Conservation (phyloP, 345 rosid genomes). For the Eucalyptus microcorys region DNA sequence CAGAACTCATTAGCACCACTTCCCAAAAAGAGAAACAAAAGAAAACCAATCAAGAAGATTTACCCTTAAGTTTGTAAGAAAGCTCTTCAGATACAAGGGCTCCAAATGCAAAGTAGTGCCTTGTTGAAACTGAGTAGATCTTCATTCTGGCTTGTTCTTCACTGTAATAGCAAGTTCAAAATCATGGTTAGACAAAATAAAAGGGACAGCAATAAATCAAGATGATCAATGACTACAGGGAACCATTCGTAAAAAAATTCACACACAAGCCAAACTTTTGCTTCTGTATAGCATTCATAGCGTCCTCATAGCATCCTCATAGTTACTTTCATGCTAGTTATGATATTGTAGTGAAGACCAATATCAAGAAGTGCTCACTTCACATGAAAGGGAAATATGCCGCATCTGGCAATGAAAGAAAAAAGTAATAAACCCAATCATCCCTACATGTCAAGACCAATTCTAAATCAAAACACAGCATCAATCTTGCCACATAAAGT, state of each 20-base stretch:
- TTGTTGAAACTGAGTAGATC: constrained; percentile 79
- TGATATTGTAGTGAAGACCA: not conserved
- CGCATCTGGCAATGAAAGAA: not conserved
- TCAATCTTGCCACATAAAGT: not conserved
- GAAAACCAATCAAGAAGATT: not conserved
- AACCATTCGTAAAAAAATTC: not conserved
- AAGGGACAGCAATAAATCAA: not conserved
- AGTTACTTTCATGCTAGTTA: not conserved
- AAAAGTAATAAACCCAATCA: not conserved
- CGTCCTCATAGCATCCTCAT: not conserved
- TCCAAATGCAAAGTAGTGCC: constrained; percentile 82
- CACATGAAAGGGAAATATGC: not conserved
- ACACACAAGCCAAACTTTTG: not conserved
- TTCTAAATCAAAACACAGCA: not conserved
- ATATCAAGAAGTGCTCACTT: not conserved
- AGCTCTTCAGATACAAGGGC: constrained; percentile 81
- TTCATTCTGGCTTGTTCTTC: constrained; percentile 95
- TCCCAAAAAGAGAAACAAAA: not conserved
- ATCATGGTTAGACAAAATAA: not conserved
- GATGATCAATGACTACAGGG: not conserved
- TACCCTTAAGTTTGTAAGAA: constrained; percentile 76
- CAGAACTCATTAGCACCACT: not conserved
- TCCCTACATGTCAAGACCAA: not conserved
- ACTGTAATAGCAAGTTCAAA: constrained; percentile 6
- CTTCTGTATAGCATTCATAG: not conserved